Evolutionary conservation across 257 asterid genomes (phyloP), one percentile per base, ranked within the genome.

Genomic region (Nicotiana benthamiana): DNA sequence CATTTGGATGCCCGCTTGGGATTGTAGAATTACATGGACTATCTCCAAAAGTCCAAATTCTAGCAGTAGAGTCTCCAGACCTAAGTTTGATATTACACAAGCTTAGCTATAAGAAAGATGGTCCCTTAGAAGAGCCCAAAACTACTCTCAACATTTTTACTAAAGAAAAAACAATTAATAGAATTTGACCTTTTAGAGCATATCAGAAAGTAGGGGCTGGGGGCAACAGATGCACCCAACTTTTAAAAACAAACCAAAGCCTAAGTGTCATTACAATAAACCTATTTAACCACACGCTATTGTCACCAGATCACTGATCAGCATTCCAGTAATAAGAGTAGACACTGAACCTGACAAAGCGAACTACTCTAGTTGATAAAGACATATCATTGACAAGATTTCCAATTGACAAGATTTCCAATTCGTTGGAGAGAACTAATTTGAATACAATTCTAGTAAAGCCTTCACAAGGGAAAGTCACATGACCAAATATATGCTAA

Each of bases 41-140:
- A 74, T 90, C 93, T 62, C 84, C 89, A 85, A 93, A 79, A 26
- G 93, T 87, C 99, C 98, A 95, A 84, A 95, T 95, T 81, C 99
- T 90, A 77, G 98, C 98, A 76, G 99, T 95, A 7, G 97, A 87
- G 88, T 95, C 99, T 82, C 97, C 99, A 83, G 98, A 92, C 40
- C 99, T 95, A 82, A 17, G 57, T 20, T 79, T 51, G 66, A 79
- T 52, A 78, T 48, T 64, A 75, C 40, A 28, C 30, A 43, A 46
- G 40, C 40, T 72, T 72, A 72, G 78, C 40, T 15, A 46, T 48
- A 70, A 70, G 59, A 70, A 9, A 43, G 22, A 43, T 6, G 36
- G 59, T 70, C 43, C 36, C 59, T 12, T 22, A 12, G 77, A 43
- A 13, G 15, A 43, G 34, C 43, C 57, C 24, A 43, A 70, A 43